Conservation (phyloP, 164 flowering plant species). For the Tetrastigma voinierianum region DNA sequence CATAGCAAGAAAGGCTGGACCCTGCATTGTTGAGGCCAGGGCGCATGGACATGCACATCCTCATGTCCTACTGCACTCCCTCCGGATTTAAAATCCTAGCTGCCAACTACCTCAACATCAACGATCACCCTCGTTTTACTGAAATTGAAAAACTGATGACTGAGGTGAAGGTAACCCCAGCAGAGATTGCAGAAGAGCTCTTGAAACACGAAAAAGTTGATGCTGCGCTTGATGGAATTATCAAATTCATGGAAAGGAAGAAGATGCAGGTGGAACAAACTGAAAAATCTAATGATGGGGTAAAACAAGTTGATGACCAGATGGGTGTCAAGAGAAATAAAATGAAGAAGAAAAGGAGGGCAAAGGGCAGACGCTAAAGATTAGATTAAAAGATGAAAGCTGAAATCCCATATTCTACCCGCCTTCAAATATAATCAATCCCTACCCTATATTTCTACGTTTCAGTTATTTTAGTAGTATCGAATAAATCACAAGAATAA, state of each 20-base stretch:
- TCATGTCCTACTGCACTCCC: slow-evolving; percentile 24
- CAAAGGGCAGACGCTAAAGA: no score
- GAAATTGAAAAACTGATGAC: slow-evolving; percentile 9
- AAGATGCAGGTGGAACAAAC: no score
- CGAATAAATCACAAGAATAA: no score
- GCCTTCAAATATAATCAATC: no score
- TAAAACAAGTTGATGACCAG: background rate
- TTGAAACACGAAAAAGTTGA: slow-evolving; percentile 11
- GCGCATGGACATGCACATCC: slow-evolving; percentile 28
- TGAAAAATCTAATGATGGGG: background rate
- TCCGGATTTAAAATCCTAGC: slow-evolving; percentile 17
- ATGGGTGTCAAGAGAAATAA: no score
- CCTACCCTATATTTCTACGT: no score
- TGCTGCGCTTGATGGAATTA: slow-evolving; percentile 5
- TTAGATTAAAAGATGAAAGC: no score
- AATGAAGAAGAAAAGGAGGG: no score
- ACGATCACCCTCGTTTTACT: background rate
- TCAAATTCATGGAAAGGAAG: background rate
- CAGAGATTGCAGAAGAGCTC: slow-evolving; percentile 31
- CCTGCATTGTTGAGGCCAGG: slow-evolving; percentile 30
- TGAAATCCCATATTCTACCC: no score
- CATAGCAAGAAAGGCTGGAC: slow-evolving; percentile 21
- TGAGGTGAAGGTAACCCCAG: slow-evolving; percentile 20
- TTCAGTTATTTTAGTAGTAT: no score
- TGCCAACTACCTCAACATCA: slow-evolving; percentile 18